Conservation (phyloP, 2,329 filamentous ascomycete genomes). For the Domatiomyces globalis region DNA sequence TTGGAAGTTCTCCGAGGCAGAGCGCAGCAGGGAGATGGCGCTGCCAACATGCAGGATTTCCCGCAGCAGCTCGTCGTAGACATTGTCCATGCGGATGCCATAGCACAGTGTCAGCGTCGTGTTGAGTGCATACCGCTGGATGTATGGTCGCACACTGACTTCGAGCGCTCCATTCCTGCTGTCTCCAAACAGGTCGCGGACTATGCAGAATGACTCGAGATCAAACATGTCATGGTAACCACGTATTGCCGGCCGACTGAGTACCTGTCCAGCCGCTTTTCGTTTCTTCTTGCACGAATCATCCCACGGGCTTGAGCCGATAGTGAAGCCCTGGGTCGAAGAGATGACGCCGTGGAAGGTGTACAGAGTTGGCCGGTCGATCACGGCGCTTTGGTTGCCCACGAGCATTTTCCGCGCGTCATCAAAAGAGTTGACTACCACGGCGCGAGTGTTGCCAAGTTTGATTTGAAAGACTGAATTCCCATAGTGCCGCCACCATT, state of each 20-base stretch:
- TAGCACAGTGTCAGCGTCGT: constrained; percentile 62
- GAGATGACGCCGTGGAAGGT: constrained; percentile 65
- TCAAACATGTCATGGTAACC: constrained; percentile 65
- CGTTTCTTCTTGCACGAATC: constrained; percentile 58
- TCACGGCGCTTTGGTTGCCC: constrained; percentile 56
- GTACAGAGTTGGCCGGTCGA: constrained; percentile 58
- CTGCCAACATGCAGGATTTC: constrained; percentile 65
- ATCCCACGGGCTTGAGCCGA: constrained; percentile 66
- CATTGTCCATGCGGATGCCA: constrained; percentile 55
- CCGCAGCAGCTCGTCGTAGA: constrained; percentile 50
- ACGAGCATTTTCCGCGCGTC: constrained; percentile 54
- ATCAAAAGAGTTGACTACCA: constrained; percentile 62
- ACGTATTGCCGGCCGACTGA: constrained; percentile 56
- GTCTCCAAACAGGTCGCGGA: constrained; percentile 52
- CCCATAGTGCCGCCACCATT: constrained; percentile 42
- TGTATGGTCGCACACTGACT: constrained; percentile 52
- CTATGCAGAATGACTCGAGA: constrained; percentile 53
- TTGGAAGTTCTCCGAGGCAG: constrained; percentile 66
- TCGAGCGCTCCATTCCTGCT: constrained; percentile 43
- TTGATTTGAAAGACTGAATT: constrained; percentile 40
- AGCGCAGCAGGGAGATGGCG: constrained; percentile 56
- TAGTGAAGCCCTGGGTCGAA: constrained; percentile 58
- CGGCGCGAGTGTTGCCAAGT: constrained; percentile 24
- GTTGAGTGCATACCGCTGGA: constrained; percentile 58
- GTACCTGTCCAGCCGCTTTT: constrained; percentile 58